These are phyloP conservation scores for Sphagnum tenellum DNA, from an alignment of 225 moss, liverwort and hornwort species.

Conservation along the genomic window DNA sequence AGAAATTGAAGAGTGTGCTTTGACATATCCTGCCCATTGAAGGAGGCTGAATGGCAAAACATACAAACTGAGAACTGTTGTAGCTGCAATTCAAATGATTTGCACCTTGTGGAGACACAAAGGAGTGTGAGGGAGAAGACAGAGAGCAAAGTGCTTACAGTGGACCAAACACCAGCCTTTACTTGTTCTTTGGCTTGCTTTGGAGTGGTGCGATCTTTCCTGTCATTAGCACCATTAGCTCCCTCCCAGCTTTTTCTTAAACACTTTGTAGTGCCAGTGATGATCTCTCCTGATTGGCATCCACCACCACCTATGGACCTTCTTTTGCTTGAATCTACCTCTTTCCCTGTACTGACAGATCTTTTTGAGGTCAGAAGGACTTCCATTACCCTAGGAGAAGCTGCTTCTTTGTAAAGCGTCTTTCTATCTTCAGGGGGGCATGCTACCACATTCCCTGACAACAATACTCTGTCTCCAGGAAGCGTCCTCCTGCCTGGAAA, in stretches of 20 bases:
- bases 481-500: slow-evolving; percentile 3
- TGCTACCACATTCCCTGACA: no score
- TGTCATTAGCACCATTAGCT: slow-evolving; percentile 8
- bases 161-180: slow-evolving; percentile 5
- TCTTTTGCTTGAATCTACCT: slow-evolving; percentile 15
- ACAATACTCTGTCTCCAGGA: slow-evolving; percentile 15
- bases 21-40: no score
- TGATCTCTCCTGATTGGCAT: slow-evolving; percentile 11
- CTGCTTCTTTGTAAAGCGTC: background rate
- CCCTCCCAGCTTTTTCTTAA: slow-evolving; percentile 58
- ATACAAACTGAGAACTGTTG: no score
- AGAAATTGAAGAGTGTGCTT: no score
- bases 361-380: slow-evolving; percentile 16
- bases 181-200: slow-evolving; percentile 12
- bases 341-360: slow-evolving; percentile 26
- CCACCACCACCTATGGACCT: slow-evolving; percentile 25
- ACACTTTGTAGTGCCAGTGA: slow-evolving; percentile 14
- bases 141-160: slow-evolving; percentile 5
- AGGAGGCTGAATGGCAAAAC: no score
- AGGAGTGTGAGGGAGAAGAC: no score
- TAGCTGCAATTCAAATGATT: no score
- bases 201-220: slow-evolving; percentile 25
- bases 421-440: slow-evolving; percentile 32
- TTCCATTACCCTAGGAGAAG: slow-evolving; percentile 25
- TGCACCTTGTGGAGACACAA: no score